phyloP scores from a whole-genome alignment of 345 rosid genomes.

The Dovyalis caffra region DNA sequence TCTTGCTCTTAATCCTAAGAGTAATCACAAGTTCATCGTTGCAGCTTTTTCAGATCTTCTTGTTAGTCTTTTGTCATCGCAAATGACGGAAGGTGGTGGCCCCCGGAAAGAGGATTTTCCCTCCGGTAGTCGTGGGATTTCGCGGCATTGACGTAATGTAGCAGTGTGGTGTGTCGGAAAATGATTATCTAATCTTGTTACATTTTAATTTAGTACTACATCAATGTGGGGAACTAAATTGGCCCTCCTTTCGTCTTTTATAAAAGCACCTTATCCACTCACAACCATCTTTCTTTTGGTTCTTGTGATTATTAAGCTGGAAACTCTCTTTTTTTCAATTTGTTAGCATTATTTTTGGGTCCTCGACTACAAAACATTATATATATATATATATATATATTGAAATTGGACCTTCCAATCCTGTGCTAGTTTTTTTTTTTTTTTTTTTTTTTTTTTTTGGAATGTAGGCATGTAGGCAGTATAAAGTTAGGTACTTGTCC shows the following conservation, averaged over 20 bases:
- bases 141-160: conserved; percentile 12
- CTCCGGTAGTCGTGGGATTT: conserved; percentile 11
- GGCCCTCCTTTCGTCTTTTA: conserved; percentile 15
- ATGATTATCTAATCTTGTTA: conserved; percentile 20
- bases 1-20: conserved; percentile 65
- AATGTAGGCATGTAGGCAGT: neutral
- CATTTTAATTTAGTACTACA: conserved; percentile 14
- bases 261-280: neutral
- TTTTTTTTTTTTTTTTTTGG: no score
- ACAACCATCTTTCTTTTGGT: neutral
- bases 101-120: neutral
- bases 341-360: neutral
- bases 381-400: no score
- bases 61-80: conserved; percentile 53
- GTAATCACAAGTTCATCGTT: conserved; percentile 61
- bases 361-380: neutral
- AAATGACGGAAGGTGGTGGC: neutral
- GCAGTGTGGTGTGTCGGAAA: conserved; percentile 11
- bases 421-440: neutral
- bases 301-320: neutral
- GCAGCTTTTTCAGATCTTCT: conserved; percentile 82
- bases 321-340: neutral
- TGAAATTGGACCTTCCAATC: neutral
- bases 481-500: no score
- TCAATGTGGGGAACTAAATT: conserved; percentile 14